Percentiles rank a stretch among this genome's conserved stretches.
Conservation (phyloP, 2,329 filamentous ascomycete species). For the Colletotrichum abscissum region DNA sequence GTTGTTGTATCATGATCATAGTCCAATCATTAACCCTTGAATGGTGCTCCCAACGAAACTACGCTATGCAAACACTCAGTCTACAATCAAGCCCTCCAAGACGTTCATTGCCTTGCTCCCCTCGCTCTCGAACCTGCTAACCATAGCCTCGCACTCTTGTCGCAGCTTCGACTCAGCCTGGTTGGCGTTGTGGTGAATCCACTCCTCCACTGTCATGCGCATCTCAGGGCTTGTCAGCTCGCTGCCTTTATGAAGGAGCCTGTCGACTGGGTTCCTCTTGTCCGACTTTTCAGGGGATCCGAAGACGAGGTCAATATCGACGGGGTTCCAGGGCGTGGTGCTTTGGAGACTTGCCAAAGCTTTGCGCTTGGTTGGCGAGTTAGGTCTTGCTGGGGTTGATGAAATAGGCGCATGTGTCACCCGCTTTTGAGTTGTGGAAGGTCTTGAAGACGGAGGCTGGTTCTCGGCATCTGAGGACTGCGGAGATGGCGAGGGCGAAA, state of each 20-base stretch:
- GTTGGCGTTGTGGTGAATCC: constrained; percentile 85
- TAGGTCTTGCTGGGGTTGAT: constrained; percentile 48
- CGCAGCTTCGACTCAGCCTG: constrained; percentile 84
- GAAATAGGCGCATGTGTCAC: constrained; percentile 58
- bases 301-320: constrained; percentile 82
- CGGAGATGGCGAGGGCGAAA: constrained; percentile 74
- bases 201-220: constrained; percentile 93
- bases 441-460: constrained; percentile 76
- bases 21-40: constrained; percentile 19
- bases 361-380: constrained; percentile 73
- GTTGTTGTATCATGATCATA: constrained; percentile 22
- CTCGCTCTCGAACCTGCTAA: constrained; percentile 85
- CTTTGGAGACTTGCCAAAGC: constrained; percentile 66
- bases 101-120: constrained; percentile 81
- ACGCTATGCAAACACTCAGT: constrained; percentile 44
- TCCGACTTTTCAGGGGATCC: constrained; percentile 56
- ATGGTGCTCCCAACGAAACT: constrained; percentile 11
- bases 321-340: constrained; percentile 74
- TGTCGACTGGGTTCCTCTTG: constrained; percentile 63
- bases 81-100: constrained; percentile 77
- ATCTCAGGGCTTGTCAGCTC: constrained; percentile 81
- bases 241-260: constrained; percentile 64
- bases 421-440: constrained; percentile 59
- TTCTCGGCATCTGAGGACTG: constrained; percentile 87
- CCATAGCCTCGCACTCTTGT: constrained; percentile 84